phyloP scores from a whole-genome alignment of 1,139 yeast species.

The Hansenula anomala region DNA sequence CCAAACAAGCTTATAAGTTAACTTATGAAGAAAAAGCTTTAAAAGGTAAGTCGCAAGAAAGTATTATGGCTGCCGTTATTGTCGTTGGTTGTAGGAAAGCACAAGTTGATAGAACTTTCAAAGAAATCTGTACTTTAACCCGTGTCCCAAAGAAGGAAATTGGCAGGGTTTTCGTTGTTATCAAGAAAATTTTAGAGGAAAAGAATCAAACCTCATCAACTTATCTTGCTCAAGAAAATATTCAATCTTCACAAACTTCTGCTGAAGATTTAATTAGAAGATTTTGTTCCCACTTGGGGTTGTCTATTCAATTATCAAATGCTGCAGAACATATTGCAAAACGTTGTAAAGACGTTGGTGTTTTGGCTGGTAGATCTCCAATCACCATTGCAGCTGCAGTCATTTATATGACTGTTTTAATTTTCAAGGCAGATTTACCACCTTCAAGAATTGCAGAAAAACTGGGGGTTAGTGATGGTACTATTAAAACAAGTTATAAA shows the following conservation, averaged over 20 bases:
- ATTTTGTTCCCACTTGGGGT: constrained; percentile 92
- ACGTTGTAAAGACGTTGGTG: constrained; percentile 85
- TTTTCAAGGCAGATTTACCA: constrained; percentile 64
- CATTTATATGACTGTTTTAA: constrained; percentile 84
- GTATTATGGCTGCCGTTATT: constrained; percentile 95
- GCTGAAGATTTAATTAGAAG: constrained; percentile 95
- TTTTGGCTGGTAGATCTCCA: constrained; percentile 94
- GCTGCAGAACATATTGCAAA: constrained; percentile 94
- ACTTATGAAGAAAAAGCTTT: constrained; percentile 85
- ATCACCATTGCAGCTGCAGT: constrained; percentile 98
- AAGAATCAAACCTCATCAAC: constrained; percentile 33
- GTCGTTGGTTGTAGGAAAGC: constrained; percentile 94
- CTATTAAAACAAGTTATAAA: constrained; percentile 89
- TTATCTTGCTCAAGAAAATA: constrained; percentile 39
- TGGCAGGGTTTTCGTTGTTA: constrained; percentile 80
- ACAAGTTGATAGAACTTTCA: constrained; percentile 89
- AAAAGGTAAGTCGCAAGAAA: constrained; percentile 89
- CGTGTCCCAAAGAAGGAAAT: constrained; percentile 92
- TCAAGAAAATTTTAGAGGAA: constrained; percentile 70
- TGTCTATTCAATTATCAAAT: constrained; percentile 78
- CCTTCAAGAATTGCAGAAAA: constrained; percentile 86
- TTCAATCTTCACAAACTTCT: constrained; percentile 82
- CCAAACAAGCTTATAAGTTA: constrained; percentile 90
- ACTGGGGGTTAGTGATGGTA: constrained; percentile 98
- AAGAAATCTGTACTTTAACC: constrained; percentile 94